A percentile compares a stretch with the other conserved stretches of the same genome.
Evolutionary conservation across 2,329 filamentous ascomycete genomes (phyloP).

Genomic region (Bipolaris bicolor): DNA sequence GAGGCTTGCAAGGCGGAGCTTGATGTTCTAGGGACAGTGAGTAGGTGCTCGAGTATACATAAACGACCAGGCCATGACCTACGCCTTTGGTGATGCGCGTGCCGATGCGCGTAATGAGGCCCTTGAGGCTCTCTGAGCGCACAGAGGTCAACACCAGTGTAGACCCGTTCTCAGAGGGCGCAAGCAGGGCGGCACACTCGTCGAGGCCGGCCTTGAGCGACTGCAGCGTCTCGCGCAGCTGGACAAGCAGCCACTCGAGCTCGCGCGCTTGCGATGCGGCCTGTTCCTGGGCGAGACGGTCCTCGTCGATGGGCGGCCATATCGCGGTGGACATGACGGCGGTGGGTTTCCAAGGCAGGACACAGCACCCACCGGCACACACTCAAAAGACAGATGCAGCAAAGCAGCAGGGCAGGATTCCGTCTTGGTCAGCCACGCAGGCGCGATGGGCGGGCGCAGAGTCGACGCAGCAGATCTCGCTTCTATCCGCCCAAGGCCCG

Average conservation of each 20-base stretch:
- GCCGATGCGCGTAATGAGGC: slow-evolving; percentile 86
- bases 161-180: slow-evolving; percentile 81
- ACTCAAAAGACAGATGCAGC: not conserved
- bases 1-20: slow-evolving; percentile 76
- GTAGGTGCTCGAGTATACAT: not conserved
- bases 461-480: slow-evolving; percentile 19
- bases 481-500: slow-evolving; percentile 17
- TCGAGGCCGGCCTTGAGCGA: slow-evolving; percentile 75
- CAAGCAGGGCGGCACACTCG: slow-evolving; percentile 86
- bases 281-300: slow-evolving; percentile 59
- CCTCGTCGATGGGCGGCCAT: slow-evolving; percentile 63
- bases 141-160: slow-evolving; percentile 89
- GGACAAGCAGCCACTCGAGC: slow-evolving; percentile 67
- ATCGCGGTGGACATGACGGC: slow-evolving; percentile 64
- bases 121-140: slow-evolving; percentile 88
- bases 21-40: slow-evolving; percentile 64
- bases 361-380: not conserved
- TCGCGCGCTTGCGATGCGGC: slow-evolving; percentile 62
- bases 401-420: not conserved
- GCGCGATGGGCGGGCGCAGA: slow-evolving; percentile 11
- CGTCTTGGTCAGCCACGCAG: slow-evolving; percentile 1
- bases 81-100: slow-evolving; percentile 91
- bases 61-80: slow-evolving; percentile 40
- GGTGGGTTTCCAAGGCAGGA: slow-evolving; percentile 2
- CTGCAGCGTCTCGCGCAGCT: slow-evolving; percentile 66